Base-by-base conservation (phyloP, 495 filamentous ascomycete genomes). In the Tuber brumale region DNA sequence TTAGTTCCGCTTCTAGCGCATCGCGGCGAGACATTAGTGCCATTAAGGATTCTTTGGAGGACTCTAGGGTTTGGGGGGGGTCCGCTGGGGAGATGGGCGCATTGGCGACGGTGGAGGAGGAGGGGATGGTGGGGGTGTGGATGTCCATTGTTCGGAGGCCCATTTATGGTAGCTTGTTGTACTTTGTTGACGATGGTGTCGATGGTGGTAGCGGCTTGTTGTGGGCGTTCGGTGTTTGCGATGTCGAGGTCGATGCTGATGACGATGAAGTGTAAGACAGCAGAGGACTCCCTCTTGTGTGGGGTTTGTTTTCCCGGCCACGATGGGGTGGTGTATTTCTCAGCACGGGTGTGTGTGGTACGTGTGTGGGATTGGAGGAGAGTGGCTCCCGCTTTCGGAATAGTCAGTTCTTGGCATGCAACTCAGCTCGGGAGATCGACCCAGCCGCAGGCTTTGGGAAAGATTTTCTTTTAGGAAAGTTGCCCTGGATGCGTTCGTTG, bases 1-100 rank as follows among this genome's bases (percentile, higher is more conserved):
- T 91, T 46, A 98, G 87, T 84, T 98, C 95, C 37, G 87, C 90
- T 84, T 98, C 96, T 69, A 97, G 85, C 44, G 87, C 87, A 76
- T 95, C 91, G 83, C 97, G 98, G 84, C 94, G 85, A 42, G 86
- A 84, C 76, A 92, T 91, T 76, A 93, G 84, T 57, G 91, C 87
- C 57, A 85, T 23, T 48, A 71, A 14, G 69, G 57, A 48, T 27
- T 27, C 57, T 35, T 35, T 66, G 27, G 57, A 66, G 27, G 27
- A 44, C 57, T 69, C 69, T 51, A 44, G 44, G 72, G 27, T 70
- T 45, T 21, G 76, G 69, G 10, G 70, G 69, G 18, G n/a, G 31
- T 69, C 73, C n/a, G 44, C 81, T 57, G 73, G 81, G 79, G 70
- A 74, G 79, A 61, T 83, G 76, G 39, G 77, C 81, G 70, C 48